phyloP scores from a whole-genome alignment of 176 grass and related monocot species.

The Neostapfia colusana region DNA sequence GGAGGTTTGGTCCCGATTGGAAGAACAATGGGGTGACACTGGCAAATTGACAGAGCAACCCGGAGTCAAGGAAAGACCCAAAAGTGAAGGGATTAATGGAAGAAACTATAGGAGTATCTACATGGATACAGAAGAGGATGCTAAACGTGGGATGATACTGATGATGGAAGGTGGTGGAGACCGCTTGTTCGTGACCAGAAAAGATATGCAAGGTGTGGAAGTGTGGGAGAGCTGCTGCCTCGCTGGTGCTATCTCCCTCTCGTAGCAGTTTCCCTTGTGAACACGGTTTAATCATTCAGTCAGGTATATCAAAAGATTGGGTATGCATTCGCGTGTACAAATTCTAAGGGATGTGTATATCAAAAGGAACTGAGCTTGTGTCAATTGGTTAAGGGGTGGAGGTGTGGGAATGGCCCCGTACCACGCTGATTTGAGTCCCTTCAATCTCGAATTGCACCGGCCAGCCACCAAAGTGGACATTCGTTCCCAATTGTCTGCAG shows the following conservation, averaged over 20 bases:
- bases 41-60: conserved; percentile 19
- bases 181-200: conserved; percentile 77
- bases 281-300: background rate
- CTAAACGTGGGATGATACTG: conserved; percentile 55
- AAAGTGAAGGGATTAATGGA: conserved; percentile 32
- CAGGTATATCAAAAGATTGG: background rate
- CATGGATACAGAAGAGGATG: conserved; percentile 72
- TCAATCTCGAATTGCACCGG: too few relatives aligned
- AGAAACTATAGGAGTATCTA: conserved; percentile 53
- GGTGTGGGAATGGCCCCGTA: too few relatives aligned
- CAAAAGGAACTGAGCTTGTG: too few relatives aligned
- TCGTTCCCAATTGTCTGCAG: too few relatives aligned
- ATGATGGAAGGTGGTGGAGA: conserved; percentile 77
- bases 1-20: conserved; percentile 82
- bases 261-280: conserved; percentile 15
- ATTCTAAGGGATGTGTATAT: background rate
- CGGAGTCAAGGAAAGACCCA: conserved; percentile 5
- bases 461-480: too few relatives aligned
- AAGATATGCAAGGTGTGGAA: conserved; percentile 58
- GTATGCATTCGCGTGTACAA: conserved; percentile 21
- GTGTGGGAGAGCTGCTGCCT: conserved; percentile 76
- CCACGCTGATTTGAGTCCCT: too few relatives aligned
- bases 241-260: conserved; percentile 48
- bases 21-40: conserved; percentile 16
- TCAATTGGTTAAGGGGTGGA: too few relatives aligned